These are phyloP conservation scores for Tetrahymena malaccensis DNA, from an alignment of 73 alveolate species.

Conservation along the genomic window DNA sequence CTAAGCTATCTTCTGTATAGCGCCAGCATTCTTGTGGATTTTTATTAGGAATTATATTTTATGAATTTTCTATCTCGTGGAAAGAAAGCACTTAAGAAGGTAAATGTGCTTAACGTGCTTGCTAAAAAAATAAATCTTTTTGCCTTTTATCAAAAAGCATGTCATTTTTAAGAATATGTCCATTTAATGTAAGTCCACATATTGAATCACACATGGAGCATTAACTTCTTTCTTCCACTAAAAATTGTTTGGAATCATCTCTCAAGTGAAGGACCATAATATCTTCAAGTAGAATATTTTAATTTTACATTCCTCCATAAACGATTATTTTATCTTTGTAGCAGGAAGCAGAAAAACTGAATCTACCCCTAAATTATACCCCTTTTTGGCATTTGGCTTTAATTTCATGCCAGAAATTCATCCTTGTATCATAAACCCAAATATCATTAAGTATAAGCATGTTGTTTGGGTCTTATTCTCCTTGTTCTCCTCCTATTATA, in stretches of 20 bases:
- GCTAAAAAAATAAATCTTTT: not conserved
- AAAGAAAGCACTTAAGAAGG: not conserved
- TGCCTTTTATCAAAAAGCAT: not conserved
- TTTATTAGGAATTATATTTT: not conserved
- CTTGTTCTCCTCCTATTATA: constrained; percentile 31
- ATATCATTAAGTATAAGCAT: constrained; percentile 32
- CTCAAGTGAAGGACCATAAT: constrained; percentile 34
- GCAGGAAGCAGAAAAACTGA: not conserved
- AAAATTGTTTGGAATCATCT: constrained; percentile 28
- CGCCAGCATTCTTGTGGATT: not conserved
- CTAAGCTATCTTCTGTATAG: not conserved
- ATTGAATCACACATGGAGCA: not conserved
- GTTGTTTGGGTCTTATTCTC: constrained; percentile 14
- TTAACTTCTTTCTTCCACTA: not conserved
- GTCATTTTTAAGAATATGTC: not conserved
- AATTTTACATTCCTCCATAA: constrained; percentile 19
- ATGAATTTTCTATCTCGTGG: not conserved
- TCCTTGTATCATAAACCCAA: constrained; percentile 38
- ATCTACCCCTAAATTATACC: not conserved
- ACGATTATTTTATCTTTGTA: constrained; percentile 31
- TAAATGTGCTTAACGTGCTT: not conserved
- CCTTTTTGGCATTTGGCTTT: not conserved
- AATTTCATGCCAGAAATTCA: constrained; percentile 4
- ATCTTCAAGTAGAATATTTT: constrained; percentile 34
- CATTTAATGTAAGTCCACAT: not conserved